A percentile compares a stretch with the other conserved stretches of the same genome.
phyloP scores from a whole-genome alignment of 805 yeast genomes.

The Lipomyces mesembrius region DNA sequence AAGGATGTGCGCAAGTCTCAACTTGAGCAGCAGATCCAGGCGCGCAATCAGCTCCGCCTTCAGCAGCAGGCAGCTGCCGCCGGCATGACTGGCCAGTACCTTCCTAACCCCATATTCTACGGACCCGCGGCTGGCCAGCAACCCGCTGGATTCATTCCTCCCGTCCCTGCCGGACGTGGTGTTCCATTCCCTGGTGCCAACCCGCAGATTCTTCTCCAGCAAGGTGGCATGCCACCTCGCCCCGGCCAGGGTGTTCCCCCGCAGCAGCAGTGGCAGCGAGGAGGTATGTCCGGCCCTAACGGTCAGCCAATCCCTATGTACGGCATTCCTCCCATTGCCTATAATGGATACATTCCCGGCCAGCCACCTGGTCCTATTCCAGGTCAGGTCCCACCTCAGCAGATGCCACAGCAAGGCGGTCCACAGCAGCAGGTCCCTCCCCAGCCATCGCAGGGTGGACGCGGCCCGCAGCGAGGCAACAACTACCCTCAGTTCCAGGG shows the following conservation, averaged over 20 bases:
- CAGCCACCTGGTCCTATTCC: constrained; percentile 53
- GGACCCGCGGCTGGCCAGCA: constrained; percentile 55
- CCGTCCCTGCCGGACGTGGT: constrained; percentile 69
- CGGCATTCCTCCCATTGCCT: constrained; percentile 77
- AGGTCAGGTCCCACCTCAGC: constrained; percentile 48
- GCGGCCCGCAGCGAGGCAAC: constrained; percentile 31
- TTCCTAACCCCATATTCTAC: constrained; percentile 76
- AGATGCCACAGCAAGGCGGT: constrained; percentile 37
- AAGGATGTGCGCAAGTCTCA: constrained; percentile 97
- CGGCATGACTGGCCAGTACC: constrained; percentile 85
- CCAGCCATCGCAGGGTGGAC: constrained; percentile 24
- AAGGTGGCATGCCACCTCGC: constrained; percentile 44
- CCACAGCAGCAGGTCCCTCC: constrained; percentile 51
- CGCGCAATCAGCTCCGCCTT: constrained; percentile 97
- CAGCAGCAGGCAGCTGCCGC: constrained; percentile 88
- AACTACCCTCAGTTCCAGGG: constrained; percentile 21
- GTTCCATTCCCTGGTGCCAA: constrained; percentile 50
- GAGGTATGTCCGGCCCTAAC: constrained; percentile 69
- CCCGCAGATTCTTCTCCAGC: constrained; percentile 48
- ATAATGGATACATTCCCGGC: constrained; percentile 54
- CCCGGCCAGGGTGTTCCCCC: constrained; percentile 44
- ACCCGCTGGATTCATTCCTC: constrained; percentile 83
- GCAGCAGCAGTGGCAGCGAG: constrained; percentile 58
- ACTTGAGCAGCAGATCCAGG: constrained; percentile 96
- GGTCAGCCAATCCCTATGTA: constrained; percentile 85